These are phyloP conservation scores for Aspergillus melleus DNA, from an alignment of 2,329 filamentous ascomycete species.

Conservation along the genomic window DNA sequence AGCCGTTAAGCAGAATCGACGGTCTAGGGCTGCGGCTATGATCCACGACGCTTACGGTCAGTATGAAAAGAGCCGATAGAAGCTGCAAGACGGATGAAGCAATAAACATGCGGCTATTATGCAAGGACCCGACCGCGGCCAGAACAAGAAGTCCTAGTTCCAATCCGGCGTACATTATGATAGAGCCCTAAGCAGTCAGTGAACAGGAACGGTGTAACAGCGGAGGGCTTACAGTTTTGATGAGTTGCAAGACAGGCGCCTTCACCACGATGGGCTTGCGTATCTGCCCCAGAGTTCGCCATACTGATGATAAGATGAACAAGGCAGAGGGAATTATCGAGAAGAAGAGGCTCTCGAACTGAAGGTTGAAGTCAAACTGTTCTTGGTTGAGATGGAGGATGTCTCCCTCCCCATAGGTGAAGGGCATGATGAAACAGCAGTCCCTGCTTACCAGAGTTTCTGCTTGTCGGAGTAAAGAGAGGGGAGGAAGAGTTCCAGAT, in stretches of 20 bases:
- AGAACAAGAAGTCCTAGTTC: background rate
- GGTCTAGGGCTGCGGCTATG: slow-evolving; percentile 41
- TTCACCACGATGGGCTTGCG: background rate
- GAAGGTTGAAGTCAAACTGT: slow-evolving; percentile 15
- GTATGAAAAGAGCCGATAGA: slow-evolving; percentile 20
- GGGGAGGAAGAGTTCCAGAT: background rate
- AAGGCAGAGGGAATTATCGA: slow-evolving; percentile 10
- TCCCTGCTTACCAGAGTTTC: background rate
- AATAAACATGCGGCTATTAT: slow-evolving; percentile 28
- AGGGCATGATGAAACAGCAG: background rate
- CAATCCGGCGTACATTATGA: background rate
- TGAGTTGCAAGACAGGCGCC: background rate
- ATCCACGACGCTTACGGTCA: slow-evolving; percentile 25
- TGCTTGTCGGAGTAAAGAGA: background rate
- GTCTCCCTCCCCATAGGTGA: background rate
- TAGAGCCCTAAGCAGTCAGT: background rate
- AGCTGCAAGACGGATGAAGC: slow-evolving; percentile 29
- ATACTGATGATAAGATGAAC: background rate
- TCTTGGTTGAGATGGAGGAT: slow-evolving; percentile 10
- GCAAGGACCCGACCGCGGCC: background rate
- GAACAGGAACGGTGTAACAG: background rate
- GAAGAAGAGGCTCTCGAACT: slow-evolving; percentile 17
- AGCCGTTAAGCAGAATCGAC: slow-evolving; percentile 43
- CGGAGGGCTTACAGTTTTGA: background rate
- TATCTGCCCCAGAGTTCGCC: background rate